A percentile compares a stretch with the other conserved stretches of the same genome.
phyloP scores from a whole-genome alignment of 208 protist genomes.

The Wallacemonas sp. region DNA sequence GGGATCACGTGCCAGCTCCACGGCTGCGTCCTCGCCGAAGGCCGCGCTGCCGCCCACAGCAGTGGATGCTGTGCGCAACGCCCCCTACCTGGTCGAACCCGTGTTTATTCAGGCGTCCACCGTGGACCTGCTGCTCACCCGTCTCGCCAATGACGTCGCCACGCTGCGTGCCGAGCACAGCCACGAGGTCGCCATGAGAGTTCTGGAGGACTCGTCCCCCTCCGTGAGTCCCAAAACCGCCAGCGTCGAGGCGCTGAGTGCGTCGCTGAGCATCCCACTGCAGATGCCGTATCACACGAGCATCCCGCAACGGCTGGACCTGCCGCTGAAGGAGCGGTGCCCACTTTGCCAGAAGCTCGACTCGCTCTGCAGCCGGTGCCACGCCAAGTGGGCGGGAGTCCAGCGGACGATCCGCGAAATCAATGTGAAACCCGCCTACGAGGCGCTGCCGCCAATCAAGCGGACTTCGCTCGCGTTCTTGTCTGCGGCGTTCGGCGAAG shows the following conservation, averaged over 20 bases:
- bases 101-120: conserved; percentile 9
- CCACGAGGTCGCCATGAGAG: neutral
- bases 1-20: neutral
- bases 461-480: conserved; percentile 27
- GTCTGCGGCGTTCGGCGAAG: conserved; percentile 31
- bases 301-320: conserved; percentile 33
- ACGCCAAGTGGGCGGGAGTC: conserved; percentile 32
- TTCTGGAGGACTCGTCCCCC: conserved; percentile 5
- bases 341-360: conserved; percentile 54
- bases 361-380: conserved; percentile 48
- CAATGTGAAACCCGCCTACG: conserved; percentile 20
- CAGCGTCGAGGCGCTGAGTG: neutral
- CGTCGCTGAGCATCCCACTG: neutral
- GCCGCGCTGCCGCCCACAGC: too few relatives aligned
- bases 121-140: conserved; percentile 15
- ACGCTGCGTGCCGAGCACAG: conserved; percentile 2
- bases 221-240: conserved; percentile 4
- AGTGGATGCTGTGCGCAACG: too few relatives aligned
- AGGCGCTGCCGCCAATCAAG: conserved; percentile 13
- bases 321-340: conserved; percentile 43
- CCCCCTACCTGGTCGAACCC: conserved; percentile 10
- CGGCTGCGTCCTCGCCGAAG: neutral
- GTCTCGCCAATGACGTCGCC: conserved; percentile 11
- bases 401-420: conserved; percentile 10
- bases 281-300: conserved; percentile 1